Conservation (phyloP, 2,329 filamentous ascomycete species). For the Zymoseptoria brevis region DNA sequence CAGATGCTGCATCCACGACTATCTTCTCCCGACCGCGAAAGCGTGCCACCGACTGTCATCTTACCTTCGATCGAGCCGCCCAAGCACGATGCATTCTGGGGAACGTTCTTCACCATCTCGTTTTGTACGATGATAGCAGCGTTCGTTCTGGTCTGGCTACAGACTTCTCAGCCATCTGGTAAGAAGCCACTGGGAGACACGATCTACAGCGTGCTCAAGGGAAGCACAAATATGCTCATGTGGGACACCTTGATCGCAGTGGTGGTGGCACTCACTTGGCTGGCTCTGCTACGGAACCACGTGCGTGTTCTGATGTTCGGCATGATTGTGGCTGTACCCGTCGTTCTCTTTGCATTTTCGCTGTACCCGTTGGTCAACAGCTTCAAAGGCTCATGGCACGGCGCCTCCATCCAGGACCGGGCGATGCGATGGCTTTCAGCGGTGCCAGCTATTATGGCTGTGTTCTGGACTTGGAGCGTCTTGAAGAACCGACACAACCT, state of each 20-base stretch:
- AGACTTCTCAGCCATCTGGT: constrained; percentile 64
- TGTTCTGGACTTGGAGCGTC: constrained; percentile 77
- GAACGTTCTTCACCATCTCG: constrained; percentile 78
- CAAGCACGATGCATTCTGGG: constrained; percentile 83
- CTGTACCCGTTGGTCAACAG: constrained; percentile 87
- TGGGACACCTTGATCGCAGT: constrained; percentile 88
- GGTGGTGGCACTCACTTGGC: constrained; percentile 81
- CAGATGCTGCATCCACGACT: constrained; percentile 39
- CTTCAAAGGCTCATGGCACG: constrained; percentile 68
- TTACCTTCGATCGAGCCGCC: constrained; percentile 61
- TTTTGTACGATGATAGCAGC: constrained; percentile 79
- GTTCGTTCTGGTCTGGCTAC: constrained; percentile 80
- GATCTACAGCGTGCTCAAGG: constrained; percentile 80
- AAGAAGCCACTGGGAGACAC: constrained; percentile 79
- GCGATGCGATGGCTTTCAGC: constrained; percentile 82
- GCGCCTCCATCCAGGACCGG: constrained; percentile 73
- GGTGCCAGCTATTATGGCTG: constrained; percentile 63
- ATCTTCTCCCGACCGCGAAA: constrained; percentile 44
- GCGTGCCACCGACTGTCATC: constrained; percentile 50
- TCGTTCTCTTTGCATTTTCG: constrained; percentile 81
- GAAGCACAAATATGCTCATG: constrained; percentile 81
- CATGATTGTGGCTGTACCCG: constrained; percentile 74
- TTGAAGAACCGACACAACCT: constrained; percentile 73
- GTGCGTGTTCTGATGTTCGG: constrained; percentile 73
- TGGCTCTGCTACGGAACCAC: constrained; percentile 80